Evolutionary conservation across 1,139 yeast genomes (phyloP).

Genomic region (Pneumocystis oryctolagi): DNA sequence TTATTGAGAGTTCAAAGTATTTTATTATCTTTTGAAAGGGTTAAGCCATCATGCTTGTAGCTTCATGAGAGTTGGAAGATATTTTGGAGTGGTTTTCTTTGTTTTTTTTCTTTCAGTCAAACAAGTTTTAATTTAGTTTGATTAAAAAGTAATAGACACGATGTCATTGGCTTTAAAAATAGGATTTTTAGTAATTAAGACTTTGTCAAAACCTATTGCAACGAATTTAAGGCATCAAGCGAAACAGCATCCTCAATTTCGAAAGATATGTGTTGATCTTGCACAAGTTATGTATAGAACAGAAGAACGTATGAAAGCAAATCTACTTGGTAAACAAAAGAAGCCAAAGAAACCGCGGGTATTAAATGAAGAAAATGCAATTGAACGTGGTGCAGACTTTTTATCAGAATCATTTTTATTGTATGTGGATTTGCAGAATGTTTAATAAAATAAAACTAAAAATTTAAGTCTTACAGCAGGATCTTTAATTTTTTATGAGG

Average conservation of each 20-base stretch:
- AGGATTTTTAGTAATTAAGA: constrained; percentile 58
- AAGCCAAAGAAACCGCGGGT: constrained; percentile 40
- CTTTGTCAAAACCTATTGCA: constrained; percentile 73
- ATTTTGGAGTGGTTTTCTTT: neutral
- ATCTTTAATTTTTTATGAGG: neutral
- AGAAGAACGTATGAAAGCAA: constrained; percentile 49
- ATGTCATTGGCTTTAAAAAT: constrained; percentile 48
- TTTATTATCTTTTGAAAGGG: neutral
- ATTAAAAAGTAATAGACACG: neutral
- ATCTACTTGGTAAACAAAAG: constrained; percentile 45
- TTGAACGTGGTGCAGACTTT: constrained; percentile 70
- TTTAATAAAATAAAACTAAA: neutral
- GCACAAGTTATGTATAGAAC: constrained; percentile 64
- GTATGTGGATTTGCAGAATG: constrained; percentile 7
- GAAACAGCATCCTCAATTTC: constrained; percentile 53
- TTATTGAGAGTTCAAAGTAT: neutral
- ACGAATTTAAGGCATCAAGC: constrained; percentile 60
- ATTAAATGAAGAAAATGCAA: constrained; percentile 68
- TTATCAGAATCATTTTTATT: constrained; percentile 66
- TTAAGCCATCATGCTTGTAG: constrained; percentile 6
- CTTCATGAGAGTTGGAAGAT: neutral
- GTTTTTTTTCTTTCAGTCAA: neutral
- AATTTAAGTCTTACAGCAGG: neutral
- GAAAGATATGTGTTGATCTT: constrained; percentile 44
- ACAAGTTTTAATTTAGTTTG: neutral